A percentile compares a stretch with the other conserved stretches of the same genome.
Evolutionary conservation across 805 yeast species (phyloP).

Genomic region (Candida piceae): DNA sequence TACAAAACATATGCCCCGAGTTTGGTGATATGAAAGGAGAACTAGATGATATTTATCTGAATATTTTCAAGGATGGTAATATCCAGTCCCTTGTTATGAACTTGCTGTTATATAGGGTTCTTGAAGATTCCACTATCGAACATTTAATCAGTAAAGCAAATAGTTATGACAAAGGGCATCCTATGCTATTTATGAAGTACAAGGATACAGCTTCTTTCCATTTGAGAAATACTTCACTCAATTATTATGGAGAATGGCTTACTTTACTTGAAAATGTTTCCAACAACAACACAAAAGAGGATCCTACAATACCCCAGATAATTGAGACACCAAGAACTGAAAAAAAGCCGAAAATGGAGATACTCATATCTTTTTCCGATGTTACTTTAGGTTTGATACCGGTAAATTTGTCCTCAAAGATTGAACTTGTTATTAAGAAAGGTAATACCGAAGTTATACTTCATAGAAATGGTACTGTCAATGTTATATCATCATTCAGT

Average conservation of each 20-base stretch:
- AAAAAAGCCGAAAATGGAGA: conserved; percentile 6
- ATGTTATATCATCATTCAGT: conserved; percentile 36
- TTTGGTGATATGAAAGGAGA: conserved; percentile 31
- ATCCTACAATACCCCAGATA: no score
- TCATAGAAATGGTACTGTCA: conserved; percentile 19
- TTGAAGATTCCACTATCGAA: conserved; percentile 17
- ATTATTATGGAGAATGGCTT: conserved; percentile 61
- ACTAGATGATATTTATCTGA: conserved; percentile 14
- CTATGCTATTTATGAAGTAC: conserved; percentile 37
- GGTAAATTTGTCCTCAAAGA: conserved; percentile 49
- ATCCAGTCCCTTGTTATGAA: conserved; percentile 12
- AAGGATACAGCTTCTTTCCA: conserved; percentile 37
- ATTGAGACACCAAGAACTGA: no score
- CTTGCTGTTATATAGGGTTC: conserved; percentile 5
- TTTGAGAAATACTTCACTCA: conserved; percentile 43
- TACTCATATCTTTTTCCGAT: conserved; percentile 38
- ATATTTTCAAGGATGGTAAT: conserved; percentile 12
- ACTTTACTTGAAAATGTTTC: conserved; percentile 36
- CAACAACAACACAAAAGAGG: no score
- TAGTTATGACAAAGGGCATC: conserved; percentile 30
- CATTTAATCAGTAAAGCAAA: conserved; percentile 30
- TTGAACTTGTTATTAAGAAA: conserved; percentile 43
- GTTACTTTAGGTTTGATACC: conserved; percentile 63
- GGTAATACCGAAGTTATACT: conserved; percentile 49
- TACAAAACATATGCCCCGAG: conserved; percentile 19